These are phyloP conservation scores for Gossypium ekmanianum DNA, from an alignment of 345 rosid genomes.

Conservation along the genomic window DNA sequence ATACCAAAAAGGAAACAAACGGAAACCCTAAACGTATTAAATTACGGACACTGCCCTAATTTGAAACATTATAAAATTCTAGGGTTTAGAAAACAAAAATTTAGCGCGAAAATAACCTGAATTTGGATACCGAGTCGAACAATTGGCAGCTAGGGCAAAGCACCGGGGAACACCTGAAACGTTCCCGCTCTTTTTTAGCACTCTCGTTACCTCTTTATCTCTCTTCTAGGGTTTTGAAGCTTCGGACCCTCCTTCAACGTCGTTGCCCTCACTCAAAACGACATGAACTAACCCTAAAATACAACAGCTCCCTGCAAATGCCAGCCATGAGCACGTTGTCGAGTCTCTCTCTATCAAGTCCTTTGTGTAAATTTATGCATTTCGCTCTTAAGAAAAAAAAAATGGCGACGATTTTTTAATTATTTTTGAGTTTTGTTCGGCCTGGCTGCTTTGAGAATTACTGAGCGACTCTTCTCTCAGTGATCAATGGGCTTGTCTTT, in stretches of 20 bases:
- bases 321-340: conserved; percentile 18
- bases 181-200: conserved; percentile 16
- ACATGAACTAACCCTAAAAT: conserved; percentile 27
- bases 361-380: conserved; percentile 9
- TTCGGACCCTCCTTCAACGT: conserved; percentile 6
- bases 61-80: conserved; percentile 24
- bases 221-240: conserved; percentile 54
- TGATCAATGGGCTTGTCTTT: conserved; percentile 18
- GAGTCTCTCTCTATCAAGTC: conserved; percentile 9
- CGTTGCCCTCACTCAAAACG: conserved; percentile 25
- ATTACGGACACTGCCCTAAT: conserved; percentile 26
- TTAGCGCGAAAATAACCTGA: conserved; percentile 39
- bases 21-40: conserved; percentile 22
- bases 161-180: conserved; percentile 23
- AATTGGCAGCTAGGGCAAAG: conserved; percentile 45
- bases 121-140: conserved; percentile 24
- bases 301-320: conserved; percentile 23
- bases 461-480: not conserved
- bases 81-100: conserved; percentile 41
- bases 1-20: conserved; percentile 1
- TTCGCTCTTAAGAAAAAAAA: not conserved
- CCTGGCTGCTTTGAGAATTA: not conserved
- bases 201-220: conserved; percentile 1
- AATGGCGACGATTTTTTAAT: not conserved
- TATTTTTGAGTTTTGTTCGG: not conserved